Evolutionary conservation across 2,329 filamentous ascomycete species (phyloP).

Genomic region (Huntiella bhutanensis): DNA sequence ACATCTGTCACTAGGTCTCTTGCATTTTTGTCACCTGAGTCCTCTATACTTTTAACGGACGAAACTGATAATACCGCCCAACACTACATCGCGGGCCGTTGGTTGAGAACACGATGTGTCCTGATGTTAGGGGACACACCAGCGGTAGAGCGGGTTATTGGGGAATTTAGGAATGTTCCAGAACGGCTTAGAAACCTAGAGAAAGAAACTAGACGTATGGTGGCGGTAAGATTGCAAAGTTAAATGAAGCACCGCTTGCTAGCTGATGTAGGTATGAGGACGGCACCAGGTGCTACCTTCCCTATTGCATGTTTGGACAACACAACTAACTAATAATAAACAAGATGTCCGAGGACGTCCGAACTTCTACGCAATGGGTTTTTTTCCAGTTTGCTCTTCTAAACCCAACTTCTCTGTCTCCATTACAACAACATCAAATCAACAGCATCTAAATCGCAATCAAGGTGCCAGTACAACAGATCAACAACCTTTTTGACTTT

Average conservation of each 20-base stretch:
- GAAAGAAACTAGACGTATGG: slow-evolving; percentile 48
- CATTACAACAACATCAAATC: slow-evolving; percentile 56
- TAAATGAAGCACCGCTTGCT: slow-evolving; percentile 58
- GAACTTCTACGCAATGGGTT: slow-evolving; percentile 61
- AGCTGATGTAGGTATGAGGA: slow-evolving; percentile 32
- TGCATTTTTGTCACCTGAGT: slow-evolving; percentile 37
- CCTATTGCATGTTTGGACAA: not conserved
- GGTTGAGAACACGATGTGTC: slow-evolving; percentile 53
- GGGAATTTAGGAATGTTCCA: slow-evolving; percentile 63
- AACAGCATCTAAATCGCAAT: slow-evolving; percentile 64
- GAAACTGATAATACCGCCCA: slow-evolving; percentile 43
- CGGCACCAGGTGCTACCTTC: not conserved
- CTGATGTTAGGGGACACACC: slow-evolving; percentile 36
- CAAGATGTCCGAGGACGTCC: slow-evolving; percentile 60
- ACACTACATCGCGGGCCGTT: slow-evolving; percentile 40
- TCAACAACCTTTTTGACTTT: slow-evolving; percentile 82
- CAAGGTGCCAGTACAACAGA: slow-evolving; percentile 65
- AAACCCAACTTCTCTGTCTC: slow-evolving; percentile 44
- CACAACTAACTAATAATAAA: slow-evolving; percentile 6
- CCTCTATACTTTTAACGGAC: slow-evolving; percentile 44
- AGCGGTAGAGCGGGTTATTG: slow-evolving; percentile 54
- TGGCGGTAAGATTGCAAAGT: slow-evolving; percentile 53
- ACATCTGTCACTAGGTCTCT: slow-evolving; percentile 16
- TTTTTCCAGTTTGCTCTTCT: slow-evolving; percentile 64
- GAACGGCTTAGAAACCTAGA: slow-evolving; percentile 47